Evolutionary conservation across 345 rosid genomes (phyloP), one percentile per base, ranked within the genome.

Genomic region (Lepidium sativum): DNA sequence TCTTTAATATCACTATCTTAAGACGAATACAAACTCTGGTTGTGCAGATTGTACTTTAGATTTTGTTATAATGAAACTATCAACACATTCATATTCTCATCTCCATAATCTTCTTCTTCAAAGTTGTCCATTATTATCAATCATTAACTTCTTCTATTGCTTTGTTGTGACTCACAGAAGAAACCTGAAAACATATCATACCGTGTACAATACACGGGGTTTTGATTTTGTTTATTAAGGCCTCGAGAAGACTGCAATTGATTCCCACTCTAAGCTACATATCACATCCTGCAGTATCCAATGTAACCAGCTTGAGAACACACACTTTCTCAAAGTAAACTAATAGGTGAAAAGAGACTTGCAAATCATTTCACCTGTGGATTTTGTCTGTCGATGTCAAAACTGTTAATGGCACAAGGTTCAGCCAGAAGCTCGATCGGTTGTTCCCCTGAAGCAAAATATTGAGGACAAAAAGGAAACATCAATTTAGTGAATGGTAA

Each of bases 211-310:
- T 16, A 33, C 13, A 0, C 17, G 40, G 21, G 34, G 56, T 5
- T 14, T 10, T 60, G 53, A 13, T 14, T 41, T 58, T 45, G 14
- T 52, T 65, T 15, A 41, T 45, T 33, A 88, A 8, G 86, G 77
- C 76, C 98, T 83, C 13, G 86, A 65, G 73, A 86, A 39, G 47
- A 88, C 68, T 70, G 81, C 95, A 57, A 88, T 53, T 17, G 95
- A 80, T 80, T 92, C 96, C 96, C 98, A 88, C 74, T 88, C 96
- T 78, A 89, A 80, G 80, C 96, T 75, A 63, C 96, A 92, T 45
- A 89, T 77, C 50, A 91, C 85, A 72, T 91, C 95, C 96, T 91
- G 84, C 77, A 72, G 5, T 43, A 49, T 23, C 54, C 49, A 42
- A 12, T 52, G 1, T 9, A 3, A 32, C 14, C 41, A 41, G 49